Evolutionary conservation across 2,329 filamentous ascomycete genomes (phyloP), one percentile per base, ranked within the genome.

Genomic region (Tolypocladium endophyticum): DNA sequence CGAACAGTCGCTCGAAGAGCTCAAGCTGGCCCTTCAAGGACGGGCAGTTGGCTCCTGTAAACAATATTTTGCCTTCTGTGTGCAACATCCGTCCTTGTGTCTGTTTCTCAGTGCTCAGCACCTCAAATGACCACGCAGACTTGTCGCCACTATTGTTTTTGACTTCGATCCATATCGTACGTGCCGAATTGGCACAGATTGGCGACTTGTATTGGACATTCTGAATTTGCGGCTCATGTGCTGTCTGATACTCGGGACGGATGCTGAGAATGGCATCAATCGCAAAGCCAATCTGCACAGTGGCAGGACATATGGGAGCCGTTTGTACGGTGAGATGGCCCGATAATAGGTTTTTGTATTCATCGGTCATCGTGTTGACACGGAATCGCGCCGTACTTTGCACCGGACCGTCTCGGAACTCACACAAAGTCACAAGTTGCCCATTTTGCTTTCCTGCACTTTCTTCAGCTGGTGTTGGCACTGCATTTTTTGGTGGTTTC

Each of bases 281-380:
- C 7, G 62, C 72, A 1, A 79, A 63, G 23, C 68, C 67, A 2
- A 69, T 30, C 30, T 59, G 60, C 0, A 79, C 58, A 0, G 73
- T 77, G 0, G 67, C 71, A 0, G 78, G 77, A 45, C 69, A 72
- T 47, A 73, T 72, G 1, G 75, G 68, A 0, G 73, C 75, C 1
- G 74, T 72, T 43, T 71, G 60, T 0, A 70, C 72, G 52, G 78
- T 74, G 3, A 74, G 50, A 60, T 81, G 77, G 8, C 71, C 72
- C 0, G 65, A 59, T 0, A 80, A 55, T 5, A 74, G 59, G 0
- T 62, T 39, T 30, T 72, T 55, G 62, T 74, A 81, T 39, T 72
- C 66, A 0, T 70, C 58, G 0, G 63, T 68, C 3, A 45, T 59
- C 0, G 75, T 77, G 61, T 79, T 76, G 66, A 81, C 68, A 0